phyloP scores from a whole-genome alignment of 305 asterid genomes.

The Petunia hybrid region DNA sequence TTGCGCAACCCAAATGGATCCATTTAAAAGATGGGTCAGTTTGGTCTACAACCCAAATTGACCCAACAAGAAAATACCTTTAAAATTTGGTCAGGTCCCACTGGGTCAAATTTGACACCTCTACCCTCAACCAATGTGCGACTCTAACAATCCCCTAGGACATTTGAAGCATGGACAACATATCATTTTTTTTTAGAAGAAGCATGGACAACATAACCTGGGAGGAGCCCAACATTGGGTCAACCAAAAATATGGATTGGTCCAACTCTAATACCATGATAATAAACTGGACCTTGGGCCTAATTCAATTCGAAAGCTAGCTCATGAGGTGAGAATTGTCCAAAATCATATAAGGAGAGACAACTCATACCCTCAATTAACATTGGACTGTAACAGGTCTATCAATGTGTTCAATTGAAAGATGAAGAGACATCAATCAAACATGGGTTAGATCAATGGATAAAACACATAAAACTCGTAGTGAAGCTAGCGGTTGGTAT shows the following conservation, averaged over 20 bases:
- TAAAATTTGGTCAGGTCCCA: too few species aligned
- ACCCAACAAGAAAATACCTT: too few species aligned
- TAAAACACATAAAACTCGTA: constrained; percentile 9
- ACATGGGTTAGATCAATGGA: not conserved
- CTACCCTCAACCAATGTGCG: not conserved
- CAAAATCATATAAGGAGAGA: not conserved
- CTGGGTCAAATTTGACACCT: too few species aligned
- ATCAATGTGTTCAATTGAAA: constrained; percentile 25
- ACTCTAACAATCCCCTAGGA: not conserved
- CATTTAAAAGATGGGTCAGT: too few species aligned
- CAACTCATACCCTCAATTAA: not conserved
- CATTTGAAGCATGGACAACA: too few species aligned
- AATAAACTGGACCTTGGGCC: not conserved
- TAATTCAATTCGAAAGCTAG: not conserved
- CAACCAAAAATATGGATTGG: constrained; percentile 10
- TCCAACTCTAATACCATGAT: not conserved
- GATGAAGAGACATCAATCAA: constrained; percentile 15
- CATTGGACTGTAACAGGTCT: constrained; percentile 1
- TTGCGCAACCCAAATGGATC: too few species aligned
- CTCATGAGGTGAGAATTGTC: not conserved
- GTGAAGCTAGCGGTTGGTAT: not conserved
- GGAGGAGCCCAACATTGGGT: constrained; percentile 11
- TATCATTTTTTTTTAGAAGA: too few species aligned
- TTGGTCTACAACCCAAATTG: too few species aligned
- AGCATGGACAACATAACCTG: constrained; percentile 16